Percentiles rank a stretch among this genome's conserved stretches.
Evolutionary conservation across 129 eudicot species (phyloP).

Genomic region (Scalesia atractyloides): DNA sequence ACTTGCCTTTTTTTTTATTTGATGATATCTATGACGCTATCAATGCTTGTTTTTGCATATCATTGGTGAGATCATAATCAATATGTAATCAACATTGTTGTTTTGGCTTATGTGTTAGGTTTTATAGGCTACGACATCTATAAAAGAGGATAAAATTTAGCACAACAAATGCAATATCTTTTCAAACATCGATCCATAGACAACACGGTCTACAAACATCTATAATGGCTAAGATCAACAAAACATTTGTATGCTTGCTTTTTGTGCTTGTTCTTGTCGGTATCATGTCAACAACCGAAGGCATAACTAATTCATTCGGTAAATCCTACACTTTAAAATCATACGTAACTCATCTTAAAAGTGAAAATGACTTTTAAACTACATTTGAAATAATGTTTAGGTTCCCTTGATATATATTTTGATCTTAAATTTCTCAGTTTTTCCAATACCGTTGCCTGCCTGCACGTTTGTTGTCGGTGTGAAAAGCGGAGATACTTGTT

Average conservation of each 20-base stretch:
- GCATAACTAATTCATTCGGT: too few species aligned
- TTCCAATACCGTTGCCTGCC: neutral
- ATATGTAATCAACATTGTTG: constrained; percentile 3
- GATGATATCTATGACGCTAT: neutral
- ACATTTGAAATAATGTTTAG: neutral
- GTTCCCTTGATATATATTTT: neutral
- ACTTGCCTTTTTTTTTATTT: too few species aligned
- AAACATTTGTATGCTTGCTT: constrained; percentile 9
- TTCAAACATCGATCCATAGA: too few species aligned
- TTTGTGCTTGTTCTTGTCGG: constrained; percentile 18
- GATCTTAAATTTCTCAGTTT: neutral
- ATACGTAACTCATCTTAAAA: neutral
- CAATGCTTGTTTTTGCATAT: neutral
- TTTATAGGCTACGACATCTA: constrained; percentile 20
- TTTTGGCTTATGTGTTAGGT: constrained; percentile 8
- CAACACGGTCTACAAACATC: neutral
- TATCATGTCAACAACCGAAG: constrained; percentile 13
- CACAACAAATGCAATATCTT: constrained; percentile 22
- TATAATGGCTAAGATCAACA: constrained; percentile 25
- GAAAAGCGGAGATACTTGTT: constrained; percentile 53
- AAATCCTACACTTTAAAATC: too few species aligned
- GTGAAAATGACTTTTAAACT: neutral
- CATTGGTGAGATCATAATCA: constrained; percentile 20
- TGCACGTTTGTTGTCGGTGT: constrained; percentile 41
- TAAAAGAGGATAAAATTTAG: constrained; percentile 24